Evolutionary conservation across 2,329 filamentous ascomycete species (phyloP).

Genomic region (Aspergillus proliferans): DNA sequence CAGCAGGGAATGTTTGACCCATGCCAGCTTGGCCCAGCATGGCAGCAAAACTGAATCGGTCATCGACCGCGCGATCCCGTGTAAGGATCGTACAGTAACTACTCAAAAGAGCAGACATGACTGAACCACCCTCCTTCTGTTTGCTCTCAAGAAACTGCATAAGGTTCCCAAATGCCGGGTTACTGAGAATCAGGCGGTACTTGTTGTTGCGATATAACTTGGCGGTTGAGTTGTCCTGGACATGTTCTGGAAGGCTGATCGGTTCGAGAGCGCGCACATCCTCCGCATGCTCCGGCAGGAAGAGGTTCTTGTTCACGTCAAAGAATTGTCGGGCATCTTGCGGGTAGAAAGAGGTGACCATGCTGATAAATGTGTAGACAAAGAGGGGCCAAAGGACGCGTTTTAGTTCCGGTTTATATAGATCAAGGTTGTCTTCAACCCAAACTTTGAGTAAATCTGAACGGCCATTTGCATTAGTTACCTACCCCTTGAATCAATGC

Average conservation of each 20-base stretch:
- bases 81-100: conserved; percentile 54
- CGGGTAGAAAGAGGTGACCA: conserved; percentile 65
- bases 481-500: neutral
- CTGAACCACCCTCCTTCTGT: conserved; percentile 68
- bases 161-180: conserved; percentile 72
- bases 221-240: conserved; percentile 68
- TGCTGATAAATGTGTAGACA: conserved; percentile 82
- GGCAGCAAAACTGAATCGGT: conserved; percentile 54
- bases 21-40: conserved; percentile 52
- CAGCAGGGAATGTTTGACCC: conserved; percentile 53
- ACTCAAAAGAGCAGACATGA: conserved; percentile 68
- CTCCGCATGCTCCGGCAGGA: conserved; percentile 71
- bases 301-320: conserved; percentile 59
- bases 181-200: conserved; percentile 84
- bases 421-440: conserved; percentile 85
- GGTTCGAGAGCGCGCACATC: conserved; percentile 70
- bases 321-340: conserved; percentile 71
- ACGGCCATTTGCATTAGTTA: conserved; percentile 1
- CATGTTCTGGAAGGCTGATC: conserved; percentile 70
- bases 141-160: conserved; percentile 89
- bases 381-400: conserved; percentile 91
- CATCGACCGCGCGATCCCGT: conserved; percentile 53
- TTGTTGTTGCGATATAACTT: conserved; percentile 79
- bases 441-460: conserved; percentile 66
- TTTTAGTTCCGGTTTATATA: conserved; percentile 91